Evolutionary conservation across 331 rosid species (phyloP).

Genomic region (Quercus tomentella): DNA sequence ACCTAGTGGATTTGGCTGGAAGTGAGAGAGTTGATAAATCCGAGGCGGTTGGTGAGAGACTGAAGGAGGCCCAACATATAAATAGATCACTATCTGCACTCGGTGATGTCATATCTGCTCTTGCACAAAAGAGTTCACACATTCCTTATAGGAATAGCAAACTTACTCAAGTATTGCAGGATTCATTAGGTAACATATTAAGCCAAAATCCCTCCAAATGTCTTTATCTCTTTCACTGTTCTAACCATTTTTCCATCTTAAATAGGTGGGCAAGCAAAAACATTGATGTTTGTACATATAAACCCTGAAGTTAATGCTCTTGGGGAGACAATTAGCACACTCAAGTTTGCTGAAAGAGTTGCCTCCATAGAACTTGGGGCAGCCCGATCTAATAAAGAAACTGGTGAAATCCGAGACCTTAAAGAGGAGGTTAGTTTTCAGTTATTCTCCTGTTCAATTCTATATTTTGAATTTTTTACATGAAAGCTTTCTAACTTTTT

Average conservation of each 20-base stretch:
- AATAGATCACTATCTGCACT: slow-evolving; percentile 97
- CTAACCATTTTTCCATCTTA: not conserved
- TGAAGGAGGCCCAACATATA: slow-evolving; percentile 96
- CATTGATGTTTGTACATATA: slow-evolving; percentile 98
- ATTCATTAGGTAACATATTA: slow-evolving; percentile 73
- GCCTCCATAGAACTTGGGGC: slow-evolving; percentile 94
- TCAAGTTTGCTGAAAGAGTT: slow-evolving; percentile 98
- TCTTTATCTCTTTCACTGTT: slow-evolving; percentile 3
- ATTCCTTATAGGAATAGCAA: slow-evolving; percentile 97
- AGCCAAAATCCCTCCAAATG: not conserved
- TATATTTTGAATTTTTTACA: not conserved
- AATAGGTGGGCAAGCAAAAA: slow-evolving; percentile 96
- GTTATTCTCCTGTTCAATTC: slow-evolving; percentile 12
- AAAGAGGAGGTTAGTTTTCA: slow-evolving; percentile 73
- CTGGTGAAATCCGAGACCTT: slow-evolving; percentile 81
- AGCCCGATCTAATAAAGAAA: slow-evolving; percentile 88
- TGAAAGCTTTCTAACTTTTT: not conserved
- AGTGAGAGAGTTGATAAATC: slow-evolving; percentile 98
- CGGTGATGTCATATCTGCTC: slow-evolving; percentile 96
- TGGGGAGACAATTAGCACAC: slow-evolving; percentile 98
- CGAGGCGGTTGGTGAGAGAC: slow-evolving; percentile 96
- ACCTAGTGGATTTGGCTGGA: slow-evolving; percentile 98
- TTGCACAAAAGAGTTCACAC: slow-evolving; percentile 93
- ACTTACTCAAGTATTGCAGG: slow-evolving; percentile 96
- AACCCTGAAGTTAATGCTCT: slow-evolving; percentile 82